Conservation (phyloP, 1,284 basidiomycete species). For the Hemileccinum hortonii region DNA sequence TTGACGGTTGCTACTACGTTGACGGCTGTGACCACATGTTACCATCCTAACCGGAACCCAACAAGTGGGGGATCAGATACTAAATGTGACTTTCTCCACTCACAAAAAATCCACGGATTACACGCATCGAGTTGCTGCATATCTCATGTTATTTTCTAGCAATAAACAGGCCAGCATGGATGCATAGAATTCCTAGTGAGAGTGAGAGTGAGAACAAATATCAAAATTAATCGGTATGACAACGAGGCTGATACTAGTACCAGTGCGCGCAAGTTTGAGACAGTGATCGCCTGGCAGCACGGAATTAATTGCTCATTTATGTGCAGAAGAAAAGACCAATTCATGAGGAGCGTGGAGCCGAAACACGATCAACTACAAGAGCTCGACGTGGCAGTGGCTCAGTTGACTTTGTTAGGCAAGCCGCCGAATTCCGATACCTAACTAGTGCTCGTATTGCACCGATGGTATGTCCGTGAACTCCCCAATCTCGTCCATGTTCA, state of each 20-base stretch:
- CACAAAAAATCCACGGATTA: not conserved
- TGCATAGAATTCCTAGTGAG: not conserved
- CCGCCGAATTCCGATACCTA: too few species aligned
- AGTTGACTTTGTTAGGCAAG: not conserved
- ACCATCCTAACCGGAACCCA: constrained; percentile 13
- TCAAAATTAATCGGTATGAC: not conserved
- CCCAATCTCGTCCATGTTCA: constrained; percentile 4
- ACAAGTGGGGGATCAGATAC: constrained; percentile 1
- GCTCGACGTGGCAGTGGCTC: too few species aligned
- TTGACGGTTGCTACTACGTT: constrained; percentile 19
- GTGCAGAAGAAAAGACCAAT: not conserved
- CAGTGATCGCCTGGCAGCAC: not conserved
- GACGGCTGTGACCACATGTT: constrained; percentile 25
- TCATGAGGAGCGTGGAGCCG: not conserved
- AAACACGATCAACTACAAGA: not conserved
- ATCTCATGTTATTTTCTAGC: not conserved
- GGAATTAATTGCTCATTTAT: not conserved
- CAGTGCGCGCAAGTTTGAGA: not conserved
- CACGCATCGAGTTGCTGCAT: not conserved
- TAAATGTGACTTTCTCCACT: not conserved
- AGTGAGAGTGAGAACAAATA: not conserved
- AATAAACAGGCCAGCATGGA: not conserved
- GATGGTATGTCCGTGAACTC: constrained; percentile 21
- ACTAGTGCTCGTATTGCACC: too few species aligned
- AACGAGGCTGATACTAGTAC: not conserved